These are phyloP conservation scores for Yamadazyma diddensiae DNA, from an alignment of 1,139 yeast species.

Conservation along the genomic window DNA sequence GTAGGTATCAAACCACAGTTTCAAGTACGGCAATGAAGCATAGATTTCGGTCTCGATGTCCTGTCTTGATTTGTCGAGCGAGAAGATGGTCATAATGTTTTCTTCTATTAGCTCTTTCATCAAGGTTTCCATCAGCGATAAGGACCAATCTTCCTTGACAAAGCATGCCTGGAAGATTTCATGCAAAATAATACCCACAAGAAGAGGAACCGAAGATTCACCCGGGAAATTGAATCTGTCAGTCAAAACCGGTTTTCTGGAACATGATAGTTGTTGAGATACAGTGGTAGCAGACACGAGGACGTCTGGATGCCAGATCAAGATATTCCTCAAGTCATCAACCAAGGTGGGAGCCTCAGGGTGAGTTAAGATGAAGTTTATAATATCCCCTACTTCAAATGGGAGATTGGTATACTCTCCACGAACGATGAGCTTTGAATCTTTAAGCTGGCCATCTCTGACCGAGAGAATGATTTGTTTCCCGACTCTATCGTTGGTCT, in stretches of 20 bases:
- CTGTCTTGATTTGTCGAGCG: slow-evolving; percentile 50
- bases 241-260: slow-evolving; percentile 64
- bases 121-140: slow-evolving; percentile 41
- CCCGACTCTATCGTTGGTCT: slow-evolving; percentile 24
- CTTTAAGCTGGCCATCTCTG: slow-evolving; percentile 26
- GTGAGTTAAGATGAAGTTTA: slow-evolving; percentile 56
- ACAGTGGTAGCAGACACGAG: slow-evolving; percentile 79
- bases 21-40: slow-evolving; percentile 53
- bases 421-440: slow-evolving; percentile 40
- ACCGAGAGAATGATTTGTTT: slow-evolving; percentile 54
- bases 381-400: slow-evolving; percentile 47
- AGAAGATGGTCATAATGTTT: slow-evolving; percentile 50
- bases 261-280: slow-evolving; percentile 72
- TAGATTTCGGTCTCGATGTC: slow-evolving; percentile 35
- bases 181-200: slow-evolving; percentile 80
- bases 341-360: slow-evolving; percentile 38
- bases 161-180: slow-evolving; percentile 72
- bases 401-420: slow-evolving; percentile 50
- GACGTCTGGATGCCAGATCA: slow-evolving; percentile 82
- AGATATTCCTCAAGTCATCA: slow-evolving; percentile 57
- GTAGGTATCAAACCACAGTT: slow-evolving; percentile 60
- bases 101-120: slow-evolving; percentile 44
- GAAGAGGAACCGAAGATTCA: slow-evolving; percentile 54
- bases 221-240: slow-evolving; percentile 56
- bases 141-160: slow-evolving; percentile 36